Evolutionary conservation across 441 rosid genomes (phyloP), one percentile per base, ranked within the genome.

Genomic region (Gossypium davidsonii): DNA sequence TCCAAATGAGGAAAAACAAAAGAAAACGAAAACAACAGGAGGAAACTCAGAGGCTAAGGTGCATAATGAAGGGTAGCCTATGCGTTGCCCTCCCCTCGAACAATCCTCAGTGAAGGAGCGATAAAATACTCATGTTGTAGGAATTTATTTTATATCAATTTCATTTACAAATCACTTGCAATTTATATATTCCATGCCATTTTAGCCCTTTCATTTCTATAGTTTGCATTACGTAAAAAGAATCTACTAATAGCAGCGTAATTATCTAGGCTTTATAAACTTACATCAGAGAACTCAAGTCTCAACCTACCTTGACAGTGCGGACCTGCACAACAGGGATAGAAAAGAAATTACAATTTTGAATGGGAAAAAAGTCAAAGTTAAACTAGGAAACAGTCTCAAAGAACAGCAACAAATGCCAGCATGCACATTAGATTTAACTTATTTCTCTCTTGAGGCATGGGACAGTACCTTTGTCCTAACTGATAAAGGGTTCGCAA

Each of bases 401-500:
- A 66, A 56, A 53, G 58, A 20, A n/a, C 72, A 55, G 49, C 46
- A 66, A 52, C 14, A 18, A 48, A 7, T 46, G 49, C 26, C 23
- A 28, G 72, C 48, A 52, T 68, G 23, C 37, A 52, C 25, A 51
- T 28, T 26, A 15, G 23, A n/a, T 67, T 67, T 48, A 15, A n/a
- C n/a, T 17, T 21, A 2, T 28, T 68, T 21, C 3, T 51, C 31
- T 68, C 8, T 15, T 28, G 18, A 51, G 60, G 55, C 21, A 65
- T n/a, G 28, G 55, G 9, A 57, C 53, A 8, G 67, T 77, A 91
- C 99, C 99, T 95, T 95, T 7, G 98, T 95, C 79, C 93, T 85
- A 48, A 93, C 97, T 2, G 98, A 91, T 73, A 95, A 95, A 1
- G 98, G 98, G 78, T 95, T 95, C 7, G 97, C 83, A 17, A 93